Evolutionary conservation across 768 basidiomycete genomes (phyloP).

Genomic region (Boletus pseudopeckii): DNA sequence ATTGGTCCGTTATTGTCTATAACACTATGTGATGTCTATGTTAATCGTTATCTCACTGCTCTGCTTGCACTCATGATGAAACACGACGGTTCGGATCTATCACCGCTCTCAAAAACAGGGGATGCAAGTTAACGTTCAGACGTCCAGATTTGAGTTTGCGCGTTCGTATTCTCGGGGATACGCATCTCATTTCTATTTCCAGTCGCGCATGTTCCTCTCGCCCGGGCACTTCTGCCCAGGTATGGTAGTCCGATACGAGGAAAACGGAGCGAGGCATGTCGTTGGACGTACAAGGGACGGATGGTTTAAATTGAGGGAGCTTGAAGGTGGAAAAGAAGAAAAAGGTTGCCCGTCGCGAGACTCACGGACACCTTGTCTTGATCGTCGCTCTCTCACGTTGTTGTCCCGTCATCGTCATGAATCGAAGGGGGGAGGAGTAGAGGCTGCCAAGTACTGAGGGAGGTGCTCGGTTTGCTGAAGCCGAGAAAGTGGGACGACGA

Average conservation of each 20-base stretch:
- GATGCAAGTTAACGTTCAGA: slow-evolving; percentile 9
- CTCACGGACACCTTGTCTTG: not conserved
- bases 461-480: not conserved
- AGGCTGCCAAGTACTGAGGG: not conserved
- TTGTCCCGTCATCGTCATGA: not conserved
- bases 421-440: not conserved
- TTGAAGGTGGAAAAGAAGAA: too few relatives aligned
- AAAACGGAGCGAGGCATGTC: slow-evolving; percentile 3
- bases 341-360: not conserved
- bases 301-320: not conserved
- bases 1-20: not conserved
- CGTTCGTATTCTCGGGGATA: not conserved
- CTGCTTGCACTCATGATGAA: not conserved
- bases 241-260: slow-evolving; percentile 11
- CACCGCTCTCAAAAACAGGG: not conserved
- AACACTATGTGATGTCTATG: not conserved
- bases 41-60: slow-evolving; percentile 1
- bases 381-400: not conserved
- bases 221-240: not conserved
- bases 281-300: not conserved
- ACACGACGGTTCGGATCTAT: slow-evolving; percentile 14
- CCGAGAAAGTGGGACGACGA: not conserved
- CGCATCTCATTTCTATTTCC: slow-evolving; percentile 9
- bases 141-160: slow-evolving; percentile 7
- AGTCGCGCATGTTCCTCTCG: not conserved